A percentile compares a stretch with the other conserved stretches of the same genome.
Evolutionary conservation across 177 flowering plant species (phyloP).

Genomic region (Vitis hybrid): DNA sequence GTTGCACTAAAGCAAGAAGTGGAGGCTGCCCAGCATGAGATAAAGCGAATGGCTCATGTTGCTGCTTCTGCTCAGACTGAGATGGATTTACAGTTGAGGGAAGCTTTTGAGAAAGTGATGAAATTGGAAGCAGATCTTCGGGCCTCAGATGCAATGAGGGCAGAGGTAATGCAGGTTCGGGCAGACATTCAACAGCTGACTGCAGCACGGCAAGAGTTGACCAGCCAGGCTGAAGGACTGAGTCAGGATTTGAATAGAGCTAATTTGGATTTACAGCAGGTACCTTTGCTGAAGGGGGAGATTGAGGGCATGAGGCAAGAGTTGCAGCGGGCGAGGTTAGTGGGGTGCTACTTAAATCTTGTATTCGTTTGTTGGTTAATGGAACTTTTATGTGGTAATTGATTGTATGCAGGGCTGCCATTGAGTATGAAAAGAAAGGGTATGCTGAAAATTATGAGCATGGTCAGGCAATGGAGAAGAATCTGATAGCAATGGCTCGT

Average conservation of each 20-base stretch:
- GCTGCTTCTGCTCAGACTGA: conserved; percentile 54
- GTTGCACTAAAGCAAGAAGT: conserved; percentile 77
- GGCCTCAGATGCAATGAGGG: conserved; percentile 29
- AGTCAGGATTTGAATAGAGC: conserved; percentile 36
- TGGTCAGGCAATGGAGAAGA: conserved; percentile 60
- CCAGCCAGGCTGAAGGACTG: conserved; percentile 33
- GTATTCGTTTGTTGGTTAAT: no score
- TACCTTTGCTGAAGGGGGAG: conserved; percentile 39
- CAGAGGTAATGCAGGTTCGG: conserved; percentile 52
- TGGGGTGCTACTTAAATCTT: no score
- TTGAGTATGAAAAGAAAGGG: conserved; percentile 66
- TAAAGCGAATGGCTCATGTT: conserved; percentile 46
- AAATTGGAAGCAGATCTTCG: conserved; percentile 64
- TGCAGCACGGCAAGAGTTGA: conserved; percentile 32
- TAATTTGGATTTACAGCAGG: conserved; percentile 30
- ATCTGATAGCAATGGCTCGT: conserved; percentile 40
- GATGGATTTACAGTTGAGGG: conserved; percentile 56
- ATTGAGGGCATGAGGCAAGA: conserved; percentile 53
- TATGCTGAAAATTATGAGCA: conserved; percentile 51
- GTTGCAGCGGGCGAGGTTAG: conserved; percentile 56
- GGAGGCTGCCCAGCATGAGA: conserved; percentile 47
- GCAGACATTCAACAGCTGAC: conserved; percentile 46
- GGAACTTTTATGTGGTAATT: no score
- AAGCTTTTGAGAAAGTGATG: conserved; percentile 55
- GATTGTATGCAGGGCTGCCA: conserved; percentile 58